phyloP scores from a whole-genome alignment of 2,329 filamentous ascomycete species.

The Cercospora zeina region DNA sequence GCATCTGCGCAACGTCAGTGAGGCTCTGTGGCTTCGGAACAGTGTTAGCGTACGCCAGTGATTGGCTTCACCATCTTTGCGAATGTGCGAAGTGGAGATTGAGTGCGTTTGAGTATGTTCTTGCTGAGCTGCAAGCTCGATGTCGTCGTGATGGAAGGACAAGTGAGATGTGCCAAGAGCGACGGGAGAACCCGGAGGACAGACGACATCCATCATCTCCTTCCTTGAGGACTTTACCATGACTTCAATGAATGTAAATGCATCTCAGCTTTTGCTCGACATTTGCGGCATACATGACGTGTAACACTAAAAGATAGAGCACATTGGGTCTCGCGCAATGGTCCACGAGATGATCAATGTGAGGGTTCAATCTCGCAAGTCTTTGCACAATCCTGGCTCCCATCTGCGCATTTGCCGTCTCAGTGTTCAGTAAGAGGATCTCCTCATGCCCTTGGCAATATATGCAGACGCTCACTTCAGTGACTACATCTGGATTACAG shows the following conservation, averaged over 20 bases:
- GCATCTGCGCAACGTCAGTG: slow-evolving; percentile 54
- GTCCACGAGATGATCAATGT: background rate
- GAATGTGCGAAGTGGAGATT: slow-evolving; percentile 4
- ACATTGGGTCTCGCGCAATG: background rate
- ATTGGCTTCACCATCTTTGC: slow-evolving; percentile 50
- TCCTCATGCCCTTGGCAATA: too few relatives aligned
- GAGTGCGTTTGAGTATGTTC: background rate
- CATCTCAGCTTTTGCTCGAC: background rate
- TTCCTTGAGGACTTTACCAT: background rate
- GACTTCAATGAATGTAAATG: background rate
- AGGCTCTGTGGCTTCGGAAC: slow-evolving; percentile 3
- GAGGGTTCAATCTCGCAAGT: background rate
- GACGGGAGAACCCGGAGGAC: background rate
- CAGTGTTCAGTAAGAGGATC: too few relatives aligned
- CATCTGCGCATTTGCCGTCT: too few relatives aligned
- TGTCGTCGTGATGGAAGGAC: slow-evolving; percentile 17
- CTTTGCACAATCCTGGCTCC: background rate
- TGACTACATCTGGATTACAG: too few relatives aligned
- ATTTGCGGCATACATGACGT: background rate
- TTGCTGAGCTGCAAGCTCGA: slow-evolving; percentile 12
- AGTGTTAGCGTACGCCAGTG: slow-evolving; percentile 49
- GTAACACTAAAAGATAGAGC: background rate
- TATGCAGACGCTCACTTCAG: too few relatives aligned
- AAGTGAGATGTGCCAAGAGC: background rate
- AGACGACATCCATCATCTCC: background rate